phyloP scores from a whole-genome alignment of 2,329 filamentous ascomycete species.

The Exophiala mesophila region DNA sequence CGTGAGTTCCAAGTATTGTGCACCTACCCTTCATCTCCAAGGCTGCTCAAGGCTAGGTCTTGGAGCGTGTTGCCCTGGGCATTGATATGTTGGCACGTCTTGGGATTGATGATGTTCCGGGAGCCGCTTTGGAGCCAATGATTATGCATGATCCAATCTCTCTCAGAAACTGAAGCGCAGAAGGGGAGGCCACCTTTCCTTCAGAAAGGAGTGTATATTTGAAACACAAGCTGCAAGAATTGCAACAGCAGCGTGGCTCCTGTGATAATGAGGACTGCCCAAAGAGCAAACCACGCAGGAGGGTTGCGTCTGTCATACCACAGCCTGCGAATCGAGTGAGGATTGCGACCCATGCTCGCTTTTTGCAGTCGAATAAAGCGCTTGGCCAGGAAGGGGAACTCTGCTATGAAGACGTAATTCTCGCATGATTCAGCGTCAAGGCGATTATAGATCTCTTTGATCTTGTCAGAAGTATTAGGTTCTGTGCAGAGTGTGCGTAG shows the following conservation, averaged over 20 bases:
- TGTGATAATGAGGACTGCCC: slow-evolving; percentile 8
- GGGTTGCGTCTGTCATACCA: slow-evolving; percentile 7
- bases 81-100: too few species aligned
- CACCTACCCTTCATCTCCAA: too few species aligned
- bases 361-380: slow-evolving; percentile 7
- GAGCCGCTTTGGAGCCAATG: too few species aligned
- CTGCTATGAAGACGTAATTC: slow-evolving; percentile 5
- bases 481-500: slow-evolving; percentile 3
- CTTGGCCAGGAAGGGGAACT: slow-evolving; percentile 8
- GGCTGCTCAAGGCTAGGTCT: too few species aligned
- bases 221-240: slow-evolving; percentile 8
- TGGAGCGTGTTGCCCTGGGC: too few species aligned
- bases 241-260: slow-evolving; percentile 3
- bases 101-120: too few species aligned
- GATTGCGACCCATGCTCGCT: slow-evolving; percentile 6
- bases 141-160: too few species aligned
- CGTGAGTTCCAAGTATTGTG: too few species aligned
- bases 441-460: neutral
- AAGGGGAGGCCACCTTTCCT: too few species aligned
- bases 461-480: neutral
- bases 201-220: slow-evolving; percentile 4
- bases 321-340: slow-evolving; percentile 3
- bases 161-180: too few species aligned
- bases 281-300: slow-evolving; percentile 7
- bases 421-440: slow-evolving; percentile 4